A percentile compares a stretch with the other conserved stretches of the same genome.
Conservation (phyloP, 2,329 filamentous ascomycete species). For the Alternaria panax region DNA sequence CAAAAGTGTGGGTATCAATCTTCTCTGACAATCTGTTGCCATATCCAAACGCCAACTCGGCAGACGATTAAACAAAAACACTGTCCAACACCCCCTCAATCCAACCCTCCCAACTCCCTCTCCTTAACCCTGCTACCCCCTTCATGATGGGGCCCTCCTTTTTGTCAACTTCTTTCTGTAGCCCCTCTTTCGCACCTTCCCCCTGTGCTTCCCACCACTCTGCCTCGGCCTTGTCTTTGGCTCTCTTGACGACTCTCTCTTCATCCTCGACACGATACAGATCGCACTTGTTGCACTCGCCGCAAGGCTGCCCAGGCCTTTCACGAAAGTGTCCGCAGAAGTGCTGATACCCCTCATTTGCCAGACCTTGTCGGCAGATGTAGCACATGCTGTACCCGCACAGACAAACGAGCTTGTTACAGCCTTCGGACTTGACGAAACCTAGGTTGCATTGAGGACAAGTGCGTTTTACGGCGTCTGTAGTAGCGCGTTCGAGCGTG, state of each 20-base stretch:
- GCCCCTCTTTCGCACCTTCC: conserved; percentile 26
- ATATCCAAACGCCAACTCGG: not conserved
- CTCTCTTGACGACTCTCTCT: conserved; percentile 51
- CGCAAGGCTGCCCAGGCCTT: conserved; percentile 76
- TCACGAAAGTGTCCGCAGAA: conserved; percentile 96
- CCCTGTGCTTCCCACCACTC: conserved; percentile 56
- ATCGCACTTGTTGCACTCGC: conserved; percentile 72
- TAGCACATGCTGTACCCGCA: conserved; percentile 99
- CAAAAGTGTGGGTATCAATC: conserved; percentile 1
- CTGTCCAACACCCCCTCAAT: conserved; percentile 27
- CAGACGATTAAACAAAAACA: conserved; percentile 22
- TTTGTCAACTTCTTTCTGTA: conserved; percentile 34
- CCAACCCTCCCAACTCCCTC: conserved; percentile 31
- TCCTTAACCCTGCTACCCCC: conserved; percentile 14
- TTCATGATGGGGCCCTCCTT: conserved; percentile 6
- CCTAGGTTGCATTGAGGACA: conserved; percentile 90
- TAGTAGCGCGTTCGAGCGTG: conserved; percentile 91
- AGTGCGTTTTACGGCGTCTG: conserved; percentile 90
- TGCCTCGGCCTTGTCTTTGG: conserved; percentile 53
- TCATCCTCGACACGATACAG: conserved; percentile 59
- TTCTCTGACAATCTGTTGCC: not conserved
- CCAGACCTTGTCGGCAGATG: conserved; percentile 74
- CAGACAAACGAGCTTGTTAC: conserved; percentile 95
- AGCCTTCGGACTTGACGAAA: conserved; percentile 92
- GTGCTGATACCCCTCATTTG: conserved; percentile 81